A percentile compares a stretch with the other conserved stretches of the same genome.
Conservation (phyloP, 2,329 filamentous ascomycete species). For the Sporothrix brunneoviolacea region DNA sequence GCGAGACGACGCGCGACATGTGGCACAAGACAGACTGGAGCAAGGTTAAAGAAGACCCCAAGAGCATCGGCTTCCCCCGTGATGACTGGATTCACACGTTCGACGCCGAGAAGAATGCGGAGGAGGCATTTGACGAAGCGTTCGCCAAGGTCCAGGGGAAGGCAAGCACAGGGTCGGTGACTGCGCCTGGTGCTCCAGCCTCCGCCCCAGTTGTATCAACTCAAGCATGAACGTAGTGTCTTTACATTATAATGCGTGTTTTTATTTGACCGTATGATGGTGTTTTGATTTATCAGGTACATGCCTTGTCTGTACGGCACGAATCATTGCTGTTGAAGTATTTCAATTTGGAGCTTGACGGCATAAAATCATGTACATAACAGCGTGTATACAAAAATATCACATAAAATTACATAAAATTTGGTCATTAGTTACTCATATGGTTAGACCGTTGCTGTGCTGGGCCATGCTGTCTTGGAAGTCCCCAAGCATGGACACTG, state of each 20-base stretch:
- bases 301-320: too few species aligned
- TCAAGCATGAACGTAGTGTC: slow-evolving; percentile 4
- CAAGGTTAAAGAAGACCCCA: slow-evolving; percentile 40
- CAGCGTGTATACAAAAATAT: background rate
- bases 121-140: slow-evolving; percentile 31
- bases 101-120: slow-evolving; percentile 41
- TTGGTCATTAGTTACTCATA: too few species aligned
- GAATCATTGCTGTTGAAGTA: background rate
- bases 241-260: too few species aligned
- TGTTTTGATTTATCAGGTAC: too few species aligned
- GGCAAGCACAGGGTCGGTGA: background rate
- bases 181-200: background rate
- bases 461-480: slow-evolving; percentile 10
- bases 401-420: too few species aligned
- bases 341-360: too few species aligned
- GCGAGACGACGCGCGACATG: slow-evolving; percentile 42
- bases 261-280: background rate
- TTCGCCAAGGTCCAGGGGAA: slow-evolving; percentile 23
- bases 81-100: slow-evolving; percentile 42
- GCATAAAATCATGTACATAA: too few species aligned
- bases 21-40: slow-evolving; percentile 51
- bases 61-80: slow-evolving; percentile 40
- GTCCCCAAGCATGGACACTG: slow-evolving; percentile 8
- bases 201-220: slow-evolving; percentile 1
- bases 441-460: background rate